Conservation (phyloP, 768 basidiomycete species). For the Gymnopilus junonius region DNA sequence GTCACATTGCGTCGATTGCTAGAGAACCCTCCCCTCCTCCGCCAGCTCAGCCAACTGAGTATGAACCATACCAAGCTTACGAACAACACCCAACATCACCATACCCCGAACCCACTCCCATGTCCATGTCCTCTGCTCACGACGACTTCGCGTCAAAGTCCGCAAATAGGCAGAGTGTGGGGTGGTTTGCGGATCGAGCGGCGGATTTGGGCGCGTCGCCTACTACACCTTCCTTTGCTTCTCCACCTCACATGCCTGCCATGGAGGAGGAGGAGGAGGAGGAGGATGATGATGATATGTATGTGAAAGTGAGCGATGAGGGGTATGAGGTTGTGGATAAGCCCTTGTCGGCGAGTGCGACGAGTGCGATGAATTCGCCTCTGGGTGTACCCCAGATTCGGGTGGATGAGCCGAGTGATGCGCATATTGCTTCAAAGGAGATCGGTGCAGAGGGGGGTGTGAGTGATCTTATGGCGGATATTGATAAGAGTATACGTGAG, state of each 20-base stretch:
- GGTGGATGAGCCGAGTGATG: conserved; percentile 44
- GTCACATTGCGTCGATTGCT: conserved; percentile 63
- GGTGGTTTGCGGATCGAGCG: conserved; percentile 91
- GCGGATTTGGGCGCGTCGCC: conserved; percentile 56
- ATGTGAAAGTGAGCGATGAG: conserved; percentile 8
- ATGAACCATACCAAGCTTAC: conserved; percentile 16
- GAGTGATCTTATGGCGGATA: conserved; percentile 67
- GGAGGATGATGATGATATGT: conserved; percentile 49
- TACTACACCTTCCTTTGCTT: conserved; percentile 13
- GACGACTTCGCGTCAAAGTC: conserved; percentile 27
- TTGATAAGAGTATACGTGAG: conserved; percentile 68
- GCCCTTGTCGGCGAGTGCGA: background rate
- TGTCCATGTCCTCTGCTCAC: no score
- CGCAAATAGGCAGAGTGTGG: conserved; percentile 77
- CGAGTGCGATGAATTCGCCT: conserved; percentile 6
- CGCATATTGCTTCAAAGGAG: conserved; percentile 12
- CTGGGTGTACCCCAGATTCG: conserved; percentile 58
- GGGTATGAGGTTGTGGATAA: background rate
- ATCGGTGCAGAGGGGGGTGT: conserved; percentile 33
- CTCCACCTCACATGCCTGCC: conserved; percentile 43
- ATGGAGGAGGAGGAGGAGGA: conserved; percentile 36
- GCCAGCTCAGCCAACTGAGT: conserved; percentile 15
- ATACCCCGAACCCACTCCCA: conserved; percentile 33
- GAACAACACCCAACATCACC: no score
- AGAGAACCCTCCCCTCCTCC: conserved; percentile 34